Percentiles rank a stretch among this genome's conserved stretches.
Conservation (phyloP, 225 moss, liverwort and hornwort genomes). For the Ulota crispa region DNA sequence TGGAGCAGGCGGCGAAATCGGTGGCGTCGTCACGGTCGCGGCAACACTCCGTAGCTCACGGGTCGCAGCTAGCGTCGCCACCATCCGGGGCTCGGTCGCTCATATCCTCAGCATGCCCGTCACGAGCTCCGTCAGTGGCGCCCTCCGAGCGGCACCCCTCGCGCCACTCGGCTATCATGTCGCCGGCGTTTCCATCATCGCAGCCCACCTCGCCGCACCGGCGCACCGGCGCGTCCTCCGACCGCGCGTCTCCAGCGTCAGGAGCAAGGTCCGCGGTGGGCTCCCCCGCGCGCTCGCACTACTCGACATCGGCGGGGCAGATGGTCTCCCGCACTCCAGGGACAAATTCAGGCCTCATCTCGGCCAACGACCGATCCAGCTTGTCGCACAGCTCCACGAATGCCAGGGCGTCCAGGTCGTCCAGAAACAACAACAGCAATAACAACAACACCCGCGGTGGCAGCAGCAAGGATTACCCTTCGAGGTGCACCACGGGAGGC, state of each 20-base stretch:
- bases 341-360: conserved; percentile 19
- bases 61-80: conserved; percentile 32
- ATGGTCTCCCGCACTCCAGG: conserved; percentile 9
- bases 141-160: neutral
- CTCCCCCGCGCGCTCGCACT: conserved; percentile 22
- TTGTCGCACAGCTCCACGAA: conserved; percentile 17
- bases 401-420: conserved; percentile 16
- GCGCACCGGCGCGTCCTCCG: neutral
- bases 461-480: conserved; percentile 34
- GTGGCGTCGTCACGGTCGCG: conserved; percentile 11
- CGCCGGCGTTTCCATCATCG: conserved; percentile 14
- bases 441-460: conserved; percentile 10
- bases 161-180: neutral
- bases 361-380: conserved; percentile 11
- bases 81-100: conserved; percentile 26
- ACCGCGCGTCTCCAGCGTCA: conserved; percentile 20
- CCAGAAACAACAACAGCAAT: neutral
- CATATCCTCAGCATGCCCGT: neutral
- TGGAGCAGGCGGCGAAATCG: conserved; percentile 34
- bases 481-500: conserved; percentile 27
- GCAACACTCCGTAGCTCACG: neutral
- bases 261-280: conserved; percentile 20
- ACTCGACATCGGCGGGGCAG: conserved; percentile 1
- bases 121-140: neutral
- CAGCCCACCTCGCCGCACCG: neutral